Percentiles rank a stretch among this genome's conserved stretches.
These are phyloP conservation scores for Linaria vulgaris DNA, from an alignment of 257 asterid genomes.

Conservation along the genomic window DNA sequence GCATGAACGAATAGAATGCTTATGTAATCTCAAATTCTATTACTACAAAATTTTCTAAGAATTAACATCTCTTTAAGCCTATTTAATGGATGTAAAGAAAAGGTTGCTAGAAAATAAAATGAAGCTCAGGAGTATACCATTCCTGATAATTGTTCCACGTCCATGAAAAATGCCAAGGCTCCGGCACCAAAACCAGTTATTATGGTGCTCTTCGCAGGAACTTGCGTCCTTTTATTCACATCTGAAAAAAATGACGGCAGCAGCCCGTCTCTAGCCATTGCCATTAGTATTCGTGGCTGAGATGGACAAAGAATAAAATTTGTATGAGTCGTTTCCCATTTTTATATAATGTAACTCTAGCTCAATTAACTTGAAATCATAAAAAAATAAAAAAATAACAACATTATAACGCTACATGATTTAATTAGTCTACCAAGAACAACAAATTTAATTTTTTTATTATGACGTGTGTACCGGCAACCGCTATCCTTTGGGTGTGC, in stretches of 20 bases:
- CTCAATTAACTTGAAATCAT: too few relatives aligned
- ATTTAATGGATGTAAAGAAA: too few relatives aligned
- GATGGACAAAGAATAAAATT: slow-evolving; percentile 9
- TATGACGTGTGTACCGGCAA: too few relatives aligned
- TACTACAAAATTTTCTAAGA: background rate
- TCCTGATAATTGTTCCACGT: slow-evolving; percentile 90
- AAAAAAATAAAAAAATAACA: too few relatives aligned
- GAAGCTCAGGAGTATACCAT: slow-evolving; percentile 55
- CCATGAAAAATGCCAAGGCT: slow-evolving; percentile 81
- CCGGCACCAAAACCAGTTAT: slow-evolving; percentile 77
- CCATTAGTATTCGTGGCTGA: slow-evolving; percentile 96
- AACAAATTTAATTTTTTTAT: too few relatives aligned
- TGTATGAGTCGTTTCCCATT: too few relatives aligned
- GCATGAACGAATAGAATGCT: too few relatives aligned
- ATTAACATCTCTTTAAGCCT: background rate
- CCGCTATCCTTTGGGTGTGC: too few relatives aligned
- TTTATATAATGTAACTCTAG: too few relatives aligned
- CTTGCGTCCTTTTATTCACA: slow-evolving; percentile 66
- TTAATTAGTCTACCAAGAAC: too few relatives aligned
- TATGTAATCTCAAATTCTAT: too few relatives aligned
- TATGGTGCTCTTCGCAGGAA: slow-evolving; percentile 81
- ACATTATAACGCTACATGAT: too few relatives aligned
- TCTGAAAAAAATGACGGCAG: slow-evolving; percentile 91
- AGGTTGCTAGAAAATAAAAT: background rate
- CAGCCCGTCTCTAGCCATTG: slow-evolving; percentile 98